Evolutionary conservation across 2,329 filamentous ascomycete species (phyloP).

Genomic region (Neofusicoccum parvum): DNA sequence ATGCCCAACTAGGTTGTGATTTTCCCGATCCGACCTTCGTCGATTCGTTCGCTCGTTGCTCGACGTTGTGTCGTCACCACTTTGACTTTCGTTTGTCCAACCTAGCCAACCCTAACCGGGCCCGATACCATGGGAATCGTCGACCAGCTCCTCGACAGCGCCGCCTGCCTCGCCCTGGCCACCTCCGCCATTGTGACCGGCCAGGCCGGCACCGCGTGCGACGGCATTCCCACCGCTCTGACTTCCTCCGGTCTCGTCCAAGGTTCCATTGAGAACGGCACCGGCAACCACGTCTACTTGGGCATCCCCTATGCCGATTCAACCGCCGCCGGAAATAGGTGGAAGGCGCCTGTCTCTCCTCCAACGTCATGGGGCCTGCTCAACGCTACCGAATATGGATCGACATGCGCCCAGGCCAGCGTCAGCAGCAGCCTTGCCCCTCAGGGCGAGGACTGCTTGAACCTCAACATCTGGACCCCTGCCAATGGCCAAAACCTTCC

Average conservation of each 20-base stretch:
- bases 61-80: neutral
- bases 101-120: neutral
- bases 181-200: neutral
- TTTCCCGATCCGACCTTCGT: neutral
- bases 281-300: conserved; percentile 19
- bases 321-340: conserved; percentile 17
- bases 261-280: conserved; percentile 10
- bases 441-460: conserved; percentile 36
- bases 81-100: conserved; percentile 1
- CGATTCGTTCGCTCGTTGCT: neutral
- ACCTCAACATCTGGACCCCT: conserved; percentile 38
- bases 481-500: conserved; percentile 33
- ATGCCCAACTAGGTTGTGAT: conserved; percentile 14
- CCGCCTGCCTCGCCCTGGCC: neutral
- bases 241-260: conserved; percentile 17
- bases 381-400: conserved; percentile 20
- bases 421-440: conserved; percentile 15
- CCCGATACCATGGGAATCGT: conserved; percentile 5
- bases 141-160: neutral
- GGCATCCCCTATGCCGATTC: conserved; percentile 22
- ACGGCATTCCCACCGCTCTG: conserved; percentile 5
- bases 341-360: conserved; percentile 9
- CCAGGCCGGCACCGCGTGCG: conserved; percentile 9
- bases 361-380: neutral
- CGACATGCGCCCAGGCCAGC: conserved; percentile 20